A percentile compares a stretch with the other conserved stretches of the same genome.
These are phyloP conservation scores for Pythium brassicae DNA, from an alignment of 352 stramenopile genomes.

Conservation along the genomic window DNA sequence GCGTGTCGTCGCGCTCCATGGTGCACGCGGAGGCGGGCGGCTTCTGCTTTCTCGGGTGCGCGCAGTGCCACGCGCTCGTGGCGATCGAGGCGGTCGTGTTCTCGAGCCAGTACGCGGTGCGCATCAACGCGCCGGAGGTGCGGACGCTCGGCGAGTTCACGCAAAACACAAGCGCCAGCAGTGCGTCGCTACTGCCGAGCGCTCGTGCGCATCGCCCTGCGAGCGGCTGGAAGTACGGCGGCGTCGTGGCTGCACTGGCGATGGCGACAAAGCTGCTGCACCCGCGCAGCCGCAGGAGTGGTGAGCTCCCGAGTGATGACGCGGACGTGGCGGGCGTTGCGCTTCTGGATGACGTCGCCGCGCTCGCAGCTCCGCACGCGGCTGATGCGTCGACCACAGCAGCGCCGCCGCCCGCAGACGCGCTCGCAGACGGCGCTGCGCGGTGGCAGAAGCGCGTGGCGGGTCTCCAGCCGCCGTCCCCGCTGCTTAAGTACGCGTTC, in stretches of 20 bases:
- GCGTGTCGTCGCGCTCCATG: conserved; percentile 41
- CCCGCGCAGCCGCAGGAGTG: conserved; percentile 6
- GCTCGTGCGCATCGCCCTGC: neutral
- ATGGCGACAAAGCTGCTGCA: conserved; percentile 32
- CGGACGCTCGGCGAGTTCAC: conserved; percentile 29
- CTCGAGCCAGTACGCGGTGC: conserved; percentile 41
- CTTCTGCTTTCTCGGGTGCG: conserved; percentile 51
- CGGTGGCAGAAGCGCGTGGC: conserved; percentile 56
- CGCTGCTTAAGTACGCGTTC: conserved; percentile 62
- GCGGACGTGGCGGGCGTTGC: neutral
- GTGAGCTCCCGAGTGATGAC: neutral
- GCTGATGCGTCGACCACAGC: neutral
- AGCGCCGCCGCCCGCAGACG: conserved; percentile 2
- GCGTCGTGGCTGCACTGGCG: conserved; percentile 36
- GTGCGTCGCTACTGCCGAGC: neutral
- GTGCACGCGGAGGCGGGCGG: conserved; percentile 33
- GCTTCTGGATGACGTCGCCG: conserved; percentile 3
- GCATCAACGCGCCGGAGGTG: conserved; percentile 28
- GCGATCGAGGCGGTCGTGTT: conserved; percentile 60
- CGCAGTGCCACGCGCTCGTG: conserved; percentile 42
- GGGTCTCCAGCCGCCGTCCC: conserved; percentile 40
- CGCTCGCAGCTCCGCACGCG: neutral
- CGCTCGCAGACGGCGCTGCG: conserved; percentile 25
- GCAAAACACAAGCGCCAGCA: conserved; percentile 4
- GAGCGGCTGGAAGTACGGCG: conserved; percentile 32